Percentiles rank a stretch among this genome's conserved stretches.
Evolutionary conservation across 345 rosid species (phyloP).

Genomic region (Corchorus capsularis): DNA sequence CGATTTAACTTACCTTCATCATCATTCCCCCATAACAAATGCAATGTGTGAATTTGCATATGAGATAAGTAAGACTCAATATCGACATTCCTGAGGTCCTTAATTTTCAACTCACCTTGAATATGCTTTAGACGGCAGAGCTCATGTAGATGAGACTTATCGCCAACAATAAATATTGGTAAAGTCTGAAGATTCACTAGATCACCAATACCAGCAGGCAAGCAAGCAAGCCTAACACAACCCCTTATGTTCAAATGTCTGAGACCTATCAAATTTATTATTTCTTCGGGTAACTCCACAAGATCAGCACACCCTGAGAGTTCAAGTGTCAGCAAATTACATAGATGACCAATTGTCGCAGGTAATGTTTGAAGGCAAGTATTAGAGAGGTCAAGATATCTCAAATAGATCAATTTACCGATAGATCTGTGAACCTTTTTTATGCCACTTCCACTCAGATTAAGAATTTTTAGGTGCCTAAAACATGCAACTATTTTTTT

Average conservation of each 20-base stretch:
- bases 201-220: not conserved
- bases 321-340: slow-evolving; percentile 21
- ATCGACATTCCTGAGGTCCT: not conserved
- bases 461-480: slow-evolving; percentile 22
- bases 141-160: rapidly evolving
- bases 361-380: slow-evolving; percentile 17
- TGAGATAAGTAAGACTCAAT: too few species aligned
- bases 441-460: not conserved
- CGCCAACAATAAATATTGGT: not conserved
- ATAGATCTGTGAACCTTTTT: slow-evolving; percentile 17
- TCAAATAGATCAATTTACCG: slow-evolving; percentile 24
- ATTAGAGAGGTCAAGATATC: slow-evolving; percentile 24
- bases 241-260: not conserved
- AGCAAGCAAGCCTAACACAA: not conserved
- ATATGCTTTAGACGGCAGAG: rapidly evolving
- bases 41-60: not conserved
- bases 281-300: not conserved
- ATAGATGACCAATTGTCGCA: slow-evolving; percentile 12
- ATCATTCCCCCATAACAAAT: slow-evolving; percentile 11
- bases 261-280: not conserved
- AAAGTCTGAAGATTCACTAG: slow-evolving; percentile 12
- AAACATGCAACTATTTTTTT: not conserved
- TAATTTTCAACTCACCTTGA: slow-evolving; percentile 19
- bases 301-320: slow-evolving; percentile 6
- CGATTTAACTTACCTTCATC: slow-evolving; percentile 8